Base-by-base conservation (phyloP, 192 early-diverging fungal genomes). In the Paraglomus occultum region DNA sequence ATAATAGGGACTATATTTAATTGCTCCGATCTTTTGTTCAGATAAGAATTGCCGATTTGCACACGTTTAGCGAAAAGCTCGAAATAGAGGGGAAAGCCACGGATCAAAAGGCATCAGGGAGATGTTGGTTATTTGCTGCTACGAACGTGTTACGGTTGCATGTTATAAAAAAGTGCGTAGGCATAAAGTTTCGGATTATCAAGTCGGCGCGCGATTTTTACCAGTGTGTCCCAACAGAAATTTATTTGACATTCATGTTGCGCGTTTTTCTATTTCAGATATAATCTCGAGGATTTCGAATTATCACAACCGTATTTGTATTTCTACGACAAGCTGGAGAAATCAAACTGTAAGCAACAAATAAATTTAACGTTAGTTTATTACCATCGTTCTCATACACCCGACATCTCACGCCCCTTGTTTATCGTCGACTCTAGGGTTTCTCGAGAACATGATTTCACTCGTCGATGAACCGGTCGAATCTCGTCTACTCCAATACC, bases 71-170 rank as follows among this genome's bases (percentile, higher is more conserved):
- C 39, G 79, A 80, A 47, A 83, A 87, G 70, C 72, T 87, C 48
- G 76, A 78, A 9, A 48, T 77, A 11, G 87, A 88, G 65, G 78
- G 74, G 45, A 62, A 73, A 47, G 79, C 78, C 40, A 93, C 91
- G 6, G 87, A 93, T 75, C 91, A 93, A 77, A 87, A 85, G 76
- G 78, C 74, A 66, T 87, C 85, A 43, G 91, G 91, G 5, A 80
- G 91, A 6, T 93, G 91, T 83, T 93, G 91, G 91, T 77, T 93
- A 54, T 93, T 93, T 81, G 91, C 91, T 14, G 90, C 86, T 62
- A 78, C 86, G 44, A 93, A 91, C 76, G 84, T 89, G 22, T 79
- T 93, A 73, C 82, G 91, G 20, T 71, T 86, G 54, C 73, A 76
- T 55, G 76, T 90, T 63, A 91, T 90, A 80, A 82, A 85, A 54